Evolutionary conservation across 2,329 filamentous ascomycete species (phyloP), one percentile per base, ranked within the genome.

Genomic region (Talaromyces marneffei): DNA sequence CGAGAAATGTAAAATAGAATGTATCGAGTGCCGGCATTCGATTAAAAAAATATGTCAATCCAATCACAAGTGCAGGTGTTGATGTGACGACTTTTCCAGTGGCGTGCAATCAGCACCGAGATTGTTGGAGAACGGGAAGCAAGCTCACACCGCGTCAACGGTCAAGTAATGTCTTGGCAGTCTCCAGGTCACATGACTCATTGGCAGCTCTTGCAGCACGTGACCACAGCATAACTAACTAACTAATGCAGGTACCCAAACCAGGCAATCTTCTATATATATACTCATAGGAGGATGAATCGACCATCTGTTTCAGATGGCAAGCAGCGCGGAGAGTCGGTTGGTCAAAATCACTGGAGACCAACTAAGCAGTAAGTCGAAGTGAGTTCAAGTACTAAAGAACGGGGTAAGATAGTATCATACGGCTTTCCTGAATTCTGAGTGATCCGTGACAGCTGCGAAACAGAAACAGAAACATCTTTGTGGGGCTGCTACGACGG

Each of bases 181-280:
- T 18, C 29, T 27, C 48, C 29, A 2, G 4, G 10, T 52, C 48
- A 52, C 48, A 33, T 52, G 48, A 52, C 48, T 52, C 20, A 16
- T 10, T 33, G 46, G 12, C 46, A 12, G n/a, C 2, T 3, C 27
- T 33, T n/a, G 18, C 3, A 20, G 18, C 48, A 52, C 48, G 48
- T 52, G 48, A 52, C 48, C 10, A 8, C 14, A 0, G 10, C 29
- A 23, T 33, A 4, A 14, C 48, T 33, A 52, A 52, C 31, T 25
- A 52, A 52, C 48, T 52, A 52, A 52, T 52, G 48, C 48, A 52
- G 48, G 48, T 52, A 52, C 48, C 48, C 48, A 52, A 52, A 33
- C 48, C 29, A 35, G 29, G 48, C 18, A 52, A 35, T n/a, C n/a
- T n/a, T 14, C 48, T 35, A 35, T 52, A 35, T 35, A 14, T 33